Percentiles rank a stretch among this genome's conserved stretches.
Evolutionary conservation across 257 asterid species (phyloP).

Genomic region (Solanum boliviense): DNA sequence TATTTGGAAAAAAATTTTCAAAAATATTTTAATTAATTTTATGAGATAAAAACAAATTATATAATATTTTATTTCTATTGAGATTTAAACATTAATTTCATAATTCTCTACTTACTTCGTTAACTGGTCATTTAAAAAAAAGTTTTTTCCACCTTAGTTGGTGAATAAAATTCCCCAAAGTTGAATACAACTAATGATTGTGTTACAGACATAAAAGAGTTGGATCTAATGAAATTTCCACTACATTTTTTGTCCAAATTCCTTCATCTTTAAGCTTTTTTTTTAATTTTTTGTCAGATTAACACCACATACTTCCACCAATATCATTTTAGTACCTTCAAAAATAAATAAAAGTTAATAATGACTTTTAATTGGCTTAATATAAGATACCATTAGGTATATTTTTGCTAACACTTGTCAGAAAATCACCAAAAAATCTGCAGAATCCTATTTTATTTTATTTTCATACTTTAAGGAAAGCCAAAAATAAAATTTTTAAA

Average conservation of each 20-base stretch:
- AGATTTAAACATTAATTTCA: background rate
- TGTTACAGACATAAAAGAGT: slow-evolving; percentile 6
- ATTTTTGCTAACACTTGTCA: slow-evolving; percentile 12
- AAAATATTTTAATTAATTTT: too few species aligned
- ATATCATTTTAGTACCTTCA: background rate
- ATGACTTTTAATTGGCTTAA: background rate
- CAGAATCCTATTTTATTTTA: slow-evolving; percentile 18
- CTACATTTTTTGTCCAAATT: slow-evolving; percentile 30
- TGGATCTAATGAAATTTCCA: slow-evolving; percentile 38
- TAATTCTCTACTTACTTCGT: fast-evolving
- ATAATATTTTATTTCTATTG: too few species aligned
- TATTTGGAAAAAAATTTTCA: too few species aligned
- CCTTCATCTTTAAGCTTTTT: slow-evolving; percentile 11
- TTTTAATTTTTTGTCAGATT: slow-evolving; percentile 6
- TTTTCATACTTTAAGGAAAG: slow-evolving; percentile 8
- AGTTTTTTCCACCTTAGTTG: background rate
- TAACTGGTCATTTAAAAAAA: fast-evolving
- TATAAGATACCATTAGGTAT: background rate
- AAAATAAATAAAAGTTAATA: background rate
- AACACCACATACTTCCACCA: slow-evolving; percentile 25
- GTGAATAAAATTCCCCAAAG: background rate
- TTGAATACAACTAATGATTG: slow-evolving; percentile 7
- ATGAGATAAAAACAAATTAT: too few species aligned
- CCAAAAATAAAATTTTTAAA: background rate
- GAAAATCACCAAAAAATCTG: slow-evolving; percentile 25